These are phyloP conservation scores for Echinosophora koreensis DNA, from an alignment of 306 rosid species.

Conservation along the genomic window DNA sequence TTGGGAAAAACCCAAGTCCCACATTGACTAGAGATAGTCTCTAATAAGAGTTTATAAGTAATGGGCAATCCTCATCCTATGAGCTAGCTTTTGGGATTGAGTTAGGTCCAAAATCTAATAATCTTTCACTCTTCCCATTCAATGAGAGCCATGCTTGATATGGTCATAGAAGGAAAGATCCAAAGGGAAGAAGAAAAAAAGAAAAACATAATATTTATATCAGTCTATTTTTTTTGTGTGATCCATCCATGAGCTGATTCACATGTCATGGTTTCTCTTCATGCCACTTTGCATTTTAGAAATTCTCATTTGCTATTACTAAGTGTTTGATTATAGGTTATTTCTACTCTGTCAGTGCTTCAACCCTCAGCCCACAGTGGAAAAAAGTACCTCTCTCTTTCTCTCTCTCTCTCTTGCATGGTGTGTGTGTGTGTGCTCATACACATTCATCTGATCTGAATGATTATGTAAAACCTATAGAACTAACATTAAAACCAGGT, in stretches of 20 bases:
- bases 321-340: constrained; percentile 68
- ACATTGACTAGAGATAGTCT: too few species aligned
- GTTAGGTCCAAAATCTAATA: too few species aligned
- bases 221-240: constrained; percentile 28
- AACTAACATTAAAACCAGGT: not conserved
- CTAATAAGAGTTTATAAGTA: too few species aligned
- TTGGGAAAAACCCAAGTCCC: too few species aligned
- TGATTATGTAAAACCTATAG: too few species aligned
- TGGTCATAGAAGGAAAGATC: not conserved
- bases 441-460: not conserved
- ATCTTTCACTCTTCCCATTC: constrained; percentile 37
- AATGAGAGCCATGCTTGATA: constrained; percentile 18
- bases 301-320: constrained; percentile 29
- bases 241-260: constrained; percentile 34
- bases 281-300: constrained; percentile 12
- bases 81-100: too few species aligned
- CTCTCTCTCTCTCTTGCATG: constrained; percentile 38
- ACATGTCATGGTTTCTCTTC: constrained; percentile 12
- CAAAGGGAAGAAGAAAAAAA: not conserved
- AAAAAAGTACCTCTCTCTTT: constrained; percentile 59
- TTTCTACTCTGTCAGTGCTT: constrained; percentile 85
- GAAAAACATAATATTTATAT: not conserved
- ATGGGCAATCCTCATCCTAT: too few species aligned
- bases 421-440: not conserved
- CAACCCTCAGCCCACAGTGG: constrained; percentile 87